These are phyloP conservation scores for Cylindrodendrum hubeiense DNA, from an alignment of 2,329 filamentous ascomycete species.

Conservation along the genomic window DNA sequence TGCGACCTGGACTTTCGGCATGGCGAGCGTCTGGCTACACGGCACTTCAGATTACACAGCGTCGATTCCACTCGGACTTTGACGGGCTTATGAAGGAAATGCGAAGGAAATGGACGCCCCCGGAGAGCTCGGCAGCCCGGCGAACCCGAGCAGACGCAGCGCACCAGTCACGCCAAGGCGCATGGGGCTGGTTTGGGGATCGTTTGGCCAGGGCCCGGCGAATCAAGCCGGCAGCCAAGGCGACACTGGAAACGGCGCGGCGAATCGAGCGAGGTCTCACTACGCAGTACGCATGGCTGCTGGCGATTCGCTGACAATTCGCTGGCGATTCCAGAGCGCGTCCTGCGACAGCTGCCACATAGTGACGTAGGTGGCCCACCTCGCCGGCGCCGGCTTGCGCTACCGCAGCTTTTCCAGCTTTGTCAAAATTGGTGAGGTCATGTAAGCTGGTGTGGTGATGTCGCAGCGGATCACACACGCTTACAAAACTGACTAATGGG, in stretches of 20 bases:
- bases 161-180: neutral
- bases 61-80: too few species aligned
- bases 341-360: too few species aligned
- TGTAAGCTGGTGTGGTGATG: neutral
- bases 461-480: neutral
- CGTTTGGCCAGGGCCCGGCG: neutral
- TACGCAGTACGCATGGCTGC: too few species aligned
- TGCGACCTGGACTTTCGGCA: neutral
- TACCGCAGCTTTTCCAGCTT: neutral
- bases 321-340: too few species aligned
- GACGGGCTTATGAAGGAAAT: neutral
- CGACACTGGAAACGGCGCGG: neutral
- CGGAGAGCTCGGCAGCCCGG: neutral
- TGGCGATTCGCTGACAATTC: too few species aligned
- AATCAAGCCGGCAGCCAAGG: neutral
- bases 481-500: neutral
- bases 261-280: neutral
- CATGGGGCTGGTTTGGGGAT: too few species aligned
- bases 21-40: neutral
- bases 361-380: conserved; percentile 5
- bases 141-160: neutral
- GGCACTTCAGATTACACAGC: too few species aligned
- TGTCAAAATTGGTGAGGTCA: neutral
- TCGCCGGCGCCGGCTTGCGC: neutral
- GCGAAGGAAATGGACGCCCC: neutral